A percentile compares a stretch with the other conserved stretches of the same genome.
Evolutionary conservation across 331 rosid genomes (phyloP).

Genomic region (Spiraea crenata): DNA sequence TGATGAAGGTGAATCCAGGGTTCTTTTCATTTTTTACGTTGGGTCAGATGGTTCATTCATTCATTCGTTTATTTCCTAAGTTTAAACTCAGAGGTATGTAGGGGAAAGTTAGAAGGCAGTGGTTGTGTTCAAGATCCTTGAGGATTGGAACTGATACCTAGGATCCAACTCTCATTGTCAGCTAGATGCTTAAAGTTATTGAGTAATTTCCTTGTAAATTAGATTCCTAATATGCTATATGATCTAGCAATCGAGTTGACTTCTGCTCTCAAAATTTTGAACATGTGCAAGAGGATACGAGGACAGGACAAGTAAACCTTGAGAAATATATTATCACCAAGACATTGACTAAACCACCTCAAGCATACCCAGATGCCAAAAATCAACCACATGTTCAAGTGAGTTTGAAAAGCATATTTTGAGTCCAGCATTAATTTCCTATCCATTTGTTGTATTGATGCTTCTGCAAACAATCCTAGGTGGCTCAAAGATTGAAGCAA

Average conservation of each 20-base stretch:
- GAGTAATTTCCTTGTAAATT: not conserved
- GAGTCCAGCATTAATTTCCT: conserved; percentile 7
- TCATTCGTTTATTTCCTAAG: not conserved
- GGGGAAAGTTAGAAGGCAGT: conserved; percentile 4
- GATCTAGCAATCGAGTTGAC: not conserved
- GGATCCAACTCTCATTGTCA: not conserved
- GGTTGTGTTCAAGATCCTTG: not conserved
- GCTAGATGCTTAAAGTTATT: no score
- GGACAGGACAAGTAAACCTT: conserved; percentile 70
- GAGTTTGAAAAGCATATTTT: no score
- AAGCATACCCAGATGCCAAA: conserved; percentile 94
- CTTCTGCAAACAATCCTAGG: conserved; percentile 49
- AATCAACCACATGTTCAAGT: conserved; percentile 98
- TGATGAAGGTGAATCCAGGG: conserved; percentile 59
- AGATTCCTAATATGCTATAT: not conserved
- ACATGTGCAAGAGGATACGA: conserved; percentile 94
- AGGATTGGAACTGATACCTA: conserved; percentile 4
- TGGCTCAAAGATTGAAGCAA: conserved; percentile 90
- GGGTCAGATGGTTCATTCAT: no score
- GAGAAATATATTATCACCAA: conserved; percentile 92
- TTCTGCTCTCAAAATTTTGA: not conserved
- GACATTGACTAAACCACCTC: conserved; percentile 91
- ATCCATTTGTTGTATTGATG: conserved; percentile 21
- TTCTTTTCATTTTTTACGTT: conserved; percentile 14
- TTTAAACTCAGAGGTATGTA: not conserved